Base-by-base conservation (phyloP, 1,139 yeast genomes). In the Zygoascus meyerae region DNA sequence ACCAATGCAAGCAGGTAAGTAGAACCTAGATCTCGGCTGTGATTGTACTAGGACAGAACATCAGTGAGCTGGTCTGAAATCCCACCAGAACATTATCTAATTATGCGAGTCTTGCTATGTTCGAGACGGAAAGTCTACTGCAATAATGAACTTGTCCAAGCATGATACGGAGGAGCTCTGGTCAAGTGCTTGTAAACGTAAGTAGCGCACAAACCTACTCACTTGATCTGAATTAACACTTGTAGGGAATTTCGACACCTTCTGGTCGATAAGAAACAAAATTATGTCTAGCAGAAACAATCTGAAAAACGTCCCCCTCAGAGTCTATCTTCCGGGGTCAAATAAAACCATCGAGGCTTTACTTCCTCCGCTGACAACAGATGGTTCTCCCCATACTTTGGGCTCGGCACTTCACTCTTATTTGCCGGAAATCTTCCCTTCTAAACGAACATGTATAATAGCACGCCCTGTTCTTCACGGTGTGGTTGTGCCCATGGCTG, bases 1-100 rank as follows among this genome's bases (percentile, higher is more conserved):
- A 89, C 61, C 89, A 79, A 53, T 65, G 86, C 60, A 90, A 90
- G 58, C 96, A 90, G 59, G 75, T 89, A 2, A 78, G 86, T 32
- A n/a, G 4, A 26, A 3, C 10, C 10, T 18, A 4, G 17, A 21
- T 21, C 9, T 21, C n/a, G n/a, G n/a, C n/a, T n/a, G n/a, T n/a
- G n/a, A n/a, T n/a, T n/a, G n/a, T n/a, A n/a, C n/a, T n/a, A n/a
- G n/a, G n/a, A n/a, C n/a, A n/a, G n/a, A n/a, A n/a, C n/a, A n/a
- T n/a, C n/a, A n/a, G n/a, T n/a, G n/a, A n/a, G n/a, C n/a, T n/a
- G n/a, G n/a, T n/a, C n/a, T n/a, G n/a, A n/a, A n/a, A n/a, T n/a
- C n/a, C n/a, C n/a, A n/a, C n/a, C n/a, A 21, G 4, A 31, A n/a
- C 34, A n/a, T 31, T 31, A 4, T 31, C 38, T 35, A 35, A 35